Evolutionary conservation across 2,329 filamentous ascomycete species (phyloP).

Genomic region (Verticillium albo-atrum): DNA sequence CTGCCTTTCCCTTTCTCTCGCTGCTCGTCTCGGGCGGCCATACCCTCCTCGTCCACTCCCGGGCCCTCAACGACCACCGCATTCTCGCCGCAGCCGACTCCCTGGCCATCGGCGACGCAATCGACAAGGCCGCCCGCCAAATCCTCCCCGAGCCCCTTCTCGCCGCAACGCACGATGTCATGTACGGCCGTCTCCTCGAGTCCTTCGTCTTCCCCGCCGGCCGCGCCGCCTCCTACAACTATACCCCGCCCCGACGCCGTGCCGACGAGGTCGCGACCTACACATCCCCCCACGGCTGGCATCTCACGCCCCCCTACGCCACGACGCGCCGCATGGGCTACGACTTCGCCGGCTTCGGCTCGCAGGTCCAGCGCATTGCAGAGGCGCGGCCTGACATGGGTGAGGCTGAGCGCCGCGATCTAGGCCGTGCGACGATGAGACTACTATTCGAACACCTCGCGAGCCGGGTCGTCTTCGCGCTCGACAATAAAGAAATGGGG

Average conservation of each 20-base stretch:
- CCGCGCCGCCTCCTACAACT: conserved; percentile 33
- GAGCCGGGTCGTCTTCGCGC: conserved; percentile 65
- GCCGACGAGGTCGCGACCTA: conserved; percentile 50
- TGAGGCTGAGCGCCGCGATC: conserved; percentile 56
- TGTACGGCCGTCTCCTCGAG: conserved; percentile 80
- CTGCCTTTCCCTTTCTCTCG: conserved; percentile 78
- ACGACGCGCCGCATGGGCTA: conserved; percentile 56
- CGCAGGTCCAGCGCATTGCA: conserved; percentile 55
- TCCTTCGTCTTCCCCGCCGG: conserved; percentile 63
- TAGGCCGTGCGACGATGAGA: conserved; percentile 73
- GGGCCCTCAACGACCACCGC: conserved; percentile 61
- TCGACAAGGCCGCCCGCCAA: conserved; percentile 80
- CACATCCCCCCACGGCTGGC: conserved; percentile 50
- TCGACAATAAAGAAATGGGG: conserved; percentile 34
- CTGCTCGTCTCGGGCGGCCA: conserved; percentile 91
- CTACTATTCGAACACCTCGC: conserved; percentile 84
- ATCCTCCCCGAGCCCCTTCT: conserved; percentile 64
- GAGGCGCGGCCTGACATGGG: conserved; percentile 29
- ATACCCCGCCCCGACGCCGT: conserved; percentile 53
- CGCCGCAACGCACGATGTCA: conserved; percentile 53
- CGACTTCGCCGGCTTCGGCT: conserved; percentile 70
- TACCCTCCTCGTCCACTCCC: conserved; percentile 77
- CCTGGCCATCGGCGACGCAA: conserved; percentile 81
- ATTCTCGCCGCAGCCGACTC: conserved; percentile 72
- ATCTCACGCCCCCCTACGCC: conserved; percentile 62